These are phyloP conservation scores for Phytophthora europaea DNA, from an alignment of 352 stramenopile genomes.

Conservation along the genomic window DNA sequence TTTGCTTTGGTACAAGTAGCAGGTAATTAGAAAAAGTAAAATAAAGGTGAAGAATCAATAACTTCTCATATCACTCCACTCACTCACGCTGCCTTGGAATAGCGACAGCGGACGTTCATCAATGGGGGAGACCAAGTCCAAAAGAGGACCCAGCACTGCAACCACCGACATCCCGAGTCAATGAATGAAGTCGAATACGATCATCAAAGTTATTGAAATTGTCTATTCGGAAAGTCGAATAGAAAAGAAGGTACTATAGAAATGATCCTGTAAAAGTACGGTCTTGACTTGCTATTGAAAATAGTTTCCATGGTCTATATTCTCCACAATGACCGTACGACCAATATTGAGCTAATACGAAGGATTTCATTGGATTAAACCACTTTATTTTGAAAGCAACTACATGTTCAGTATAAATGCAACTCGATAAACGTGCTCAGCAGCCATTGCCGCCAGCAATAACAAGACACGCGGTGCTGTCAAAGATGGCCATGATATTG, in stretches of 20 bases:
- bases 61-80: conserved; percentile 50
- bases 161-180: conserved; percentile 25
- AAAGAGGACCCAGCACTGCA: conserved; percentile 24
- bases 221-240: too few species aligned
- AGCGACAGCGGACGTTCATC: conserved; percentile 56
- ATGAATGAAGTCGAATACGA: conserved; percentile 30
- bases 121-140: conserved; percentile 33
- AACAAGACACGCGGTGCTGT: background rate
- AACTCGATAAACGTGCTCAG: background rate
- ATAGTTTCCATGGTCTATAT: background rate
- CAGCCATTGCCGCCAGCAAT: background rate
- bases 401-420: background rate
- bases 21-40: too few species aligned
- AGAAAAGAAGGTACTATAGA: conserved; percentile 20
- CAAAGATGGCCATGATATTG: conserved; percentile 53
- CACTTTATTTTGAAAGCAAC: background rate
- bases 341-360: background rate
- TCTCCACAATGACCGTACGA: background rate
- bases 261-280: conserved; percentile 16
- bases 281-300: background rate
- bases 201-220: conserved; percentile 16
- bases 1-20: too few species aligned
- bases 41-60: too few species aligned
- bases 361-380: background rate
- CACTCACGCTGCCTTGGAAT: conserved; percentile 58